Evolutionary conservation across 176 grass and related monocot species (phyloP).

Genomic region (Musa schizocarpa): DNA sequence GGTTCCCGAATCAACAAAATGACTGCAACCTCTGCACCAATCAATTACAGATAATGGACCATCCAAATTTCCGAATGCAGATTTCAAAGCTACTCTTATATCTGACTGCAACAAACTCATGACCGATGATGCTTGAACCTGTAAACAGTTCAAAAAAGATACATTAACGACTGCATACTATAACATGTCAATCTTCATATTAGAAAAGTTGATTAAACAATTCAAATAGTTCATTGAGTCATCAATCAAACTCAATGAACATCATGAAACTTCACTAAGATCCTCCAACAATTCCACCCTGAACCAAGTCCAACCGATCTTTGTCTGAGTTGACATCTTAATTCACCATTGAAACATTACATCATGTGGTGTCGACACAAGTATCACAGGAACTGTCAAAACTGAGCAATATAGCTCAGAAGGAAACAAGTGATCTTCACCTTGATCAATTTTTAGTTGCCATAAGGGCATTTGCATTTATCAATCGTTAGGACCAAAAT

Average conservation of each 20-base stretch:
- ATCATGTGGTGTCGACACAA: no score
- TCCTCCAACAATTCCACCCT: no score
- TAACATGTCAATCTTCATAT: background rate
- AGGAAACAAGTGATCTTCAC: no score
- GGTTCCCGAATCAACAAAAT: slow-evolving; percentile 34
- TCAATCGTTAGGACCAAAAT: no score
- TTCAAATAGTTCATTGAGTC: background rate
- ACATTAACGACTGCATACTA: background rate
- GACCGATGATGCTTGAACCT: slow-evolving; percentile 72
- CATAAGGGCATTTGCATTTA: no score
- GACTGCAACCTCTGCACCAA: slow-evolving; percentile 81
- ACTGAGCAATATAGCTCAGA: no score
- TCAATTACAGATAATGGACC: slow-evolving; percentile 82
- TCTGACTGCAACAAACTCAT: slow-evolving; percentile 89
- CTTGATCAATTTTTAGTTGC: no score
- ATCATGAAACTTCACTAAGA: no score
- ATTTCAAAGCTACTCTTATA: slow-evolving; percentile 83
- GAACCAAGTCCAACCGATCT: no score
- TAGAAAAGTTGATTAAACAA: background rate
- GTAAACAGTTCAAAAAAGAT: slow-evolving; percentile 26
- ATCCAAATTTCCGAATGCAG: slow-evolving; percentile 76
- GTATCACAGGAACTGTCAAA: no score
- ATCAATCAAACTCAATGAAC: background rate
- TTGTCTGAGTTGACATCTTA: no score
- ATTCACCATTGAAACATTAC: no score